Conservation (phyloP, 2,329 filamentous ascomycete genomes). For the Aspergillus floridensis region DNA sequence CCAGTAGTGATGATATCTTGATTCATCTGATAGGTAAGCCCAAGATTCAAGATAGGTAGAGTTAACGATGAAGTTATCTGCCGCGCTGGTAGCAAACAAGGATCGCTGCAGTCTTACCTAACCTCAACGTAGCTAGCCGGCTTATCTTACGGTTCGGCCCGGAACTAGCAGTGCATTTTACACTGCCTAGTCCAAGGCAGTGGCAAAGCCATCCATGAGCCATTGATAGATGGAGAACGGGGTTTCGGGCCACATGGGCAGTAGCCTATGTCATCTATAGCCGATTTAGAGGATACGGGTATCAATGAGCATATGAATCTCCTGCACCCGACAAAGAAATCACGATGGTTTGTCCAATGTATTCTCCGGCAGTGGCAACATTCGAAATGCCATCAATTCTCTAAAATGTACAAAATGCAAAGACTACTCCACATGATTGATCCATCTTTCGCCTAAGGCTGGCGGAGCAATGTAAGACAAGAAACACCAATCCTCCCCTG, state of each 20-base stretch:
- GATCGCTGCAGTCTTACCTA: too few relatives aligned
- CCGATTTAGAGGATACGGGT: too few relatives aligned
- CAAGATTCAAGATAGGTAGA: too few relatives aligned
- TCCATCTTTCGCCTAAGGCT: background rate
- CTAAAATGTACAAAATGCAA: background rate
- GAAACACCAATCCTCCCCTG: slow-evolving; percentile 2
- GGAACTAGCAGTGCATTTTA: background rate
- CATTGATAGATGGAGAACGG: too few relatives aligned
- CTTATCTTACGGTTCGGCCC: background rate
- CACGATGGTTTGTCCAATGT: background rate
- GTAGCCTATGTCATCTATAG: too few relatives aligned
- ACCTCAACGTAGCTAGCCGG: background rate
- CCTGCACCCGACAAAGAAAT: background rate
- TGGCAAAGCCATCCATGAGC: too few relatives aligned
- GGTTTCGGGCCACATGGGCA: background rate
- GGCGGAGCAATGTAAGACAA: background rate
- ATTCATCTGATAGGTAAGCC: too few relatives aligned
- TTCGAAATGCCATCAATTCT: background rate
- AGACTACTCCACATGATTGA: background rate
- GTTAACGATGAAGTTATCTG: too few relatives aligned
- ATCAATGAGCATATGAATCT: too few relatives aligned
- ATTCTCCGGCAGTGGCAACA: background rate
- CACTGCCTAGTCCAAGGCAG: background rate
- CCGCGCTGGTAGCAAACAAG: too few relatives aligned
- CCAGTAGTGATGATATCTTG: too few relatives aligned